Evolutionary conservation across 2,329 filamentous ascomycete genomes (phyloP), one percentile per base, ranked within the genome.

Genomic region (Neonectria ditissima): DNA sequence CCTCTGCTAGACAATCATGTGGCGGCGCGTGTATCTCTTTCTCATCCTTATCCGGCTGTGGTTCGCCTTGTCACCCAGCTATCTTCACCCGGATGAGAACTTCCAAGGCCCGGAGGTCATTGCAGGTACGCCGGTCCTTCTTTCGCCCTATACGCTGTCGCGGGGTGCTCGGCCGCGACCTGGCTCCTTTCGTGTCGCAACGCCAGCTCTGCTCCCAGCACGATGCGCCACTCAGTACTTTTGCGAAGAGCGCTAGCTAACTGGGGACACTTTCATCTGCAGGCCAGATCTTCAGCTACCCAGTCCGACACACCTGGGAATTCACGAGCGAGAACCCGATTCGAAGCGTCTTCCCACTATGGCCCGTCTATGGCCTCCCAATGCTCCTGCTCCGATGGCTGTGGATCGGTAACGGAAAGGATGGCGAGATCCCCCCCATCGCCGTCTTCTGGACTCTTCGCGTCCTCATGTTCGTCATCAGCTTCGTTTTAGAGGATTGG

Each of bases 61-160:
- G 87, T 95, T 98, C 78, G 95, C 96, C 65, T 83, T 98, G 69
- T 94, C 92, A 67, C 92, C 96, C 63, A 98, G 95, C 84, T 99
- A 99, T 80, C 88, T 99, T 50, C 96, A 99, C 79, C 96, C 96
- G 5, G 96, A 99, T 82, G 96, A 99, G 85, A 96, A 98, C 83
- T 99, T 99, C 75, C 96, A 99, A 82, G 96, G 96, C 37, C 96
- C 96, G 16, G 96, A 99, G 83, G 91, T 98, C 69, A 96, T 98
- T 75, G 94, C 95, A 75, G 95, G 95, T 97, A 88, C 71, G 90
- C 82, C 10, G 9, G 30, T 34, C 50, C 63, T 63, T 61, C 47
- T 53, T 20, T 20, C 5, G 7, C 32, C 43, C 48, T 37, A 14
- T 41, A 22, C 57, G 24, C 56, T 44, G 34, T 55, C 44, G 39